Base-by-base conservation (phyloP, 345 rosid species). In the Aquilaria yunnanensis region DNA sequence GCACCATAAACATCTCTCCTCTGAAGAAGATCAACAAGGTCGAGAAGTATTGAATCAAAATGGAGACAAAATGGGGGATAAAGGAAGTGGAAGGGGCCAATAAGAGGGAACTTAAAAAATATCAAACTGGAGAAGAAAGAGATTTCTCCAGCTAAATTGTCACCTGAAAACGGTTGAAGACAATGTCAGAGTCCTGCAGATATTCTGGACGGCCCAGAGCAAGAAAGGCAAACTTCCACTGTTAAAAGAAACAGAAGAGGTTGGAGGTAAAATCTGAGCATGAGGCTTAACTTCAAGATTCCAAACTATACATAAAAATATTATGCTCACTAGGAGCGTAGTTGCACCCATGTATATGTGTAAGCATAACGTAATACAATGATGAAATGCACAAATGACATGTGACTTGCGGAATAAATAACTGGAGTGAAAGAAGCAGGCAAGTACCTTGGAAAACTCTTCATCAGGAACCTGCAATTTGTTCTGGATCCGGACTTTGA, bases 181-280 rank as follows among this genome's bases (percentile, higher is more conserved):
- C 85, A 10, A 83, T 61, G 54, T 94, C 99, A 55, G 85, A 67
- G 66, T 90, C 99, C 60, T 66, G 80, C 73, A 94, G 81, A 70
- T 90, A 90, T 67, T 94, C 99, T 0, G 92, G 96, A 30, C 92
- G 99, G 64, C 97, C 90, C 71, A 88, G 74, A 1, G 99, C 83
- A 66, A 94, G 68, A 61, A 86, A 88, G 10, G 99, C 99, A 80
- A 86, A 94, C 75, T 83, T 83, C 99, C 99, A 94, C 99, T 94
- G 79, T 10, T 57, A 51, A 63, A 63, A 30, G 59, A 13, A 5
- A 54, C 43, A 47, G 5, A 32, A 9, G 32, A 1, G 32, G 47
- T 3, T 37, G 9, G 52, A 32, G 47, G 47, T 45, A 60, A 47
- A 60, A 12, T 5, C 37, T 1, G 29, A 23, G 23, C 23, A 23